Evolutionary conservation across 2,329 filamentous ascomycete species (phyloP).

Genomic region (Dendryphion nanum): DNA sequence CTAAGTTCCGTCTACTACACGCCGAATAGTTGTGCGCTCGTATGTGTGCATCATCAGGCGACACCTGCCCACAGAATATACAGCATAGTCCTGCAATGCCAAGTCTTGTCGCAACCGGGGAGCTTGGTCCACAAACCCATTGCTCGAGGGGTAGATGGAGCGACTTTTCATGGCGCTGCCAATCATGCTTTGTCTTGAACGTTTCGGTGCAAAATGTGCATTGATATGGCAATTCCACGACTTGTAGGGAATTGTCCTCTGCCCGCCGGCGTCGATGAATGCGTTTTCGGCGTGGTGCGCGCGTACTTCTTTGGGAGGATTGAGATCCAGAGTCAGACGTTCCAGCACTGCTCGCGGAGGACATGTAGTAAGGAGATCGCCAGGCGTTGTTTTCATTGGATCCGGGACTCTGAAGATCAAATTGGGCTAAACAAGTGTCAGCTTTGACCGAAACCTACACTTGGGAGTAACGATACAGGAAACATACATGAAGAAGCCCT

Average conservation of each 20-base stretch:
- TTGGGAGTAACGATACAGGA: background rate
- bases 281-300: constrained; percentile 12
- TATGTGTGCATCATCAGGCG: constrained; percentile 15
- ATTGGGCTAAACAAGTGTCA: background rate
- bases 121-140: constrained; percentile 23
- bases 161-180: constrained; percentile 30
- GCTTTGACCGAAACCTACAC: background rate
- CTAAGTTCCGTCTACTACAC: constrained; percentile 19
- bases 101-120: constrained; percentile 8
- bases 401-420: background rate
- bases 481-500: constrained; percentile 7
- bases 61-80: constrained; percentile 16
- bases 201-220: constrained; percentile 31
- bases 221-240: constrained; percentile 13
- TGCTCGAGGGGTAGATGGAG: constrained; percentile 26
- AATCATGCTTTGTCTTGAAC: constrained; percentile 30
- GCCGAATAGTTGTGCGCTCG: constrained; percentile 18
- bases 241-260: background rate
- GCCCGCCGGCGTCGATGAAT: constrained; percentile 6
- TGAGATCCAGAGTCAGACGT: constrained; percentile 22
- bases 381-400: constrained; percentile 1
- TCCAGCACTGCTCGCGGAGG: constrained; percentile 22
- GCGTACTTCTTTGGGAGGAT: constrained; percentile 11
- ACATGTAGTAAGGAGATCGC: constrained; percentile 2
- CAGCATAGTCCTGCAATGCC: constrained; percentile 17